These are phyloP conservation scores for Pichia sp. DNA, from an alignment of 1,139 yeast species.

Conservation along the genomic window DNA sequence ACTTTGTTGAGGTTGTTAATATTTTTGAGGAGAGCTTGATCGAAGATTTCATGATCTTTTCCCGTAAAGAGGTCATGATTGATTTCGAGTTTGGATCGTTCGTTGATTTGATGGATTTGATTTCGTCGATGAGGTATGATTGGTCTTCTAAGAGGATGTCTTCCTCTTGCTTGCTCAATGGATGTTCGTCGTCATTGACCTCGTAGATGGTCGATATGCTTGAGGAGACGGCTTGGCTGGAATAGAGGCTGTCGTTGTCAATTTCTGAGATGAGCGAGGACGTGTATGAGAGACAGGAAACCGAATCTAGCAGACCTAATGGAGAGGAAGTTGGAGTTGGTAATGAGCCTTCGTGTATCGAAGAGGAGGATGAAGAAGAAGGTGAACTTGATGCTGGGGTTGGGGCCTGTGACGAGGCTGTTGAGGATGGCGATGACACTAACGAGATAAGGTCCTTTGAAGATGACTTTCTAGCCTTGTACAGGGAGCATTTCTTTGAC, in stretches of 20 bases:
- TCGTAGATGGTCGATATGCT: slow-evolving; percentile 1
- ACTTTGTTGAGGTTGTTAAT: neutral
- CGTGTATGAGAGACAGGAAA: neutral
- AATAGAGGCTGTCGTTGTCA: slow-evolving; percentile 1
- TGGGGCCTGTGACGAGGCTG: too few species aligned
- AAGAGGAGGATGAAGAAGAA: neutral
- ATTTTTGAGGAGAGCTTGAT: slow-evolving; percentile 1
- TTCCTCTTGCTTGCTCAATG: neutral
- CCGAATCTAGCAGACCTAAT: too few species aligned
- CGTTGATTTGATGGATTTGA: neutral
- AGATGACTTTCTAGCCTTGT: slow-evolving; percentile 6
- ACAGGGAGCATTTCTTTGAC: slow-evolving; percentile 11
- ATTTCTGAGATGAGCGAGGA: slow-evolving; percentile 3
- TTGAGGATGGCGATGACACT: too few species aligned
- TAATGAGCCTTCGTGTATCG: neutral
- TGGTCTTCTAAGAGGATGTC: neutral
- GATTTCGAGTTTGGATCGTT: neutral
- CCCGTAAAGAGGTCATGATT: neutral
- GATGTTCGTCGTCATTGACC: slow-evolving; percentile 3
- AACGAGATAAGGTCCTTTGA: neutral
- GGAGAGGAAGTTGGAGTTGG: neutral
- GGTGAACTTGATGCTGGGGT: too few species aligned
- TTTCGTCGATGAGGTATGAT: too few species aligned
- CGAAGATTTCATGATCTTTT: slow-evolving; percentile 1
- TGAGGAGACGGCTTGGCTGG: slow-evolving; percentile 2